A percentile compares a stretch with the other conserved stretches of the same genome.
phyloP scores from a whole-genome alignment of 352 stramenopile genomes.

The Phytophthora citricola region DNA sequence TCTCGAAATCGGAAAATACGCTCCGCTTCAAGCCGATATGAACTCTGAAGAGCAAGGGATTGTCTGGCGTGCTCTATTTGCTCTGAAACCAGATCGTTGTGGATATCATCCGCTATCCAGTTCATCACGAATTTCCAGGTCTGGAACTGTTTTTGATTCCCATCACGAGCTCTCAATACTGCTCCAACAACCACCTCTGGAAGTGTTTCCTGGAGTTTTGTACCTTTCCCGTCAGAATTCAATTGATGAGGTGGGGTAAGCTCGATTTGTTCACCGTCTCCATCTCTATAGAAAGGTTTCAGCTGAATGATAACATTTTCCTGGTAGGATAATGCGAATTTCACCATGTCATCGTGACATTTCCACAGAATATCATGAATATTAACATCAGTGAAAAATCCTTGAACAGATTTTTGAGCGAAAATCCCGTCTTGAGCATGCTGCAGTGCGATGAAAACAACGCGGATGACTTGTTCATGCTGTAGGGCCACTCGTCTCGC shows the following conservation, averaged over 20 bases:
- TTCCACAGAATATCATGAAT: constrained; percentile 15
- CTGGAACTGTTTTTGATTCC: constrained; percentile 14
- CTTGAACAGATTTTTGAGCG: constrained; percentile 24
- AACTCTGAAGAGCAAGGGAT: constrained; percentile 16
- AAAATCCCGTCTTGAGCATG: constrained; percentile 19
- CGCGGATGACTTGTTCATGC: constrained; percentile 16
- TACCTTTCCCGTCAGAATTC: background rate
- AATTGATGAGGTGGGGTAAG: constrained; percentile 3
- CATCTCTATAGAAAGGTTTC: constrained; percentile 14
- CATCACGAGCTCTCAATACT: constrained; percentile 3
- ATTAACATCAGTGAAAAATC: constrained; percentile 24
- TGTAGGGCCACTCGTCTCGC: constrained; percentile 20
- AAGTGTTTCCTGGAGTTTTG: background rate
- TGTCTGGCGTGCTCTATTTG: constrained; percentile 8
- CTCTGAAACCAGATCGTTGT: background rate
- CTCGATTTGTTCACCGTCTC: constrained; percentile 17
- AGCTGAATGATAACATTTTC: constrained; percentile 17
- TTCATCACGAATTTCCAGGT: constrained; percentile 27
- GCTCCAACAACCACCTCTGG: constrained; percentile 10
- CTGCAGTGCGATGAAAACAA: constrained; percentile 17
- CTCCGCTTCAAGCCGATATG: constrained; percentile 21
- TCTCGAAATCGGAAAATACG: constrained; percentile 14
- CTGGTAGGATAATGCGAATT: constrained; percentile 26
- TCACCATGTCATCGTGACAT: constrained; percentile 14
- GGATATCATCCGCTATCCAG: background rate